Evolutionary conservation across 768 basidiomycete genomes (phyloP), one percentile per base, ranked within the genome.

Genomic region (Paxillus ammoniavirescens): DNA sequence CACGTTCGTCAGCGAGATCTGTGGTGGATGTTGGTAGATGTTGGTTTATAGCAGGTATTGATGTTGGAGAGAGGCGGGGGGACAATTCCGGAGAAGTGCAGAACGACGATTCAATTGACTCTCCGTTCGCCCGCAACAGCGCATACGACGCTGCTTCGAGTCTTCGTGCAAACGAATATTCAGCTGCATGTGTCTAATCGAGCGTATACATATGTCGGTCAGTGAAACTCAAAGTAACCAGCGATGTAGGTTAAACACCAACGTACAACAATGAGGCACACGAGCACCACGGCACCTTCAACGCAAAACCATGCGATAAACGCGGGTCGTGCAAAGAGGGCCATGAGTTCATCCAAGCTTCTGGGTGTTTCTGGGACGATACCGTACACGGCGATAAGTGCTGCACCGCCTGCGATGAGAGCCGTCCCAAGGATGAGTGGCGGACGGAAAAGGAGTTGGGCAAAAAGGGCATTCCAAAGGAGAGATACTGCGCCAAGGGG

Each of bases 381-480:
- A 44, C 94, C 94, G 64, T 95, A 98, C 47, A 93, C 73, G 14
- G 90, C 93, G 53, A 98, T 93, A 55, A 95, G 78, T 40, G 91
- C 84, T 6, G 94, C 93, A 28, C 93, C 94, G 15, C 84, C 84
- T 1, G 91, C 90, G 57, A 98, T 93, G 65, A 95, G 76, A 41
- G 89, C 71, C 2, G 93, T 96, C 47, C 91, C 93, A n/a, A 91
- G 71, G 42, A 91, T 73, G 82, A 93, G 89, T 77, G 85, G 89
- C 2, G 80, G 80, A 10, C 90, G 91, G 12, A 96, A 80, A 38
- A 96, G 78, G 38, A 95, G 62, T 30, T 84, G 80, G 14, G 93
- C 93, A 65, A 96, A 94, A 63, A 96, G 82, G 4, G 93, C 93
- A 67, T 98, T 98, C 90, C 90, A 96, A 28, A 98, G 81, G 28